These are phyloP conservation scores for Phyllosticta ampelicida DNA, from an alignment of 2,329 filamentous ascomycete species.

Conservation along the genomic window DNA sequence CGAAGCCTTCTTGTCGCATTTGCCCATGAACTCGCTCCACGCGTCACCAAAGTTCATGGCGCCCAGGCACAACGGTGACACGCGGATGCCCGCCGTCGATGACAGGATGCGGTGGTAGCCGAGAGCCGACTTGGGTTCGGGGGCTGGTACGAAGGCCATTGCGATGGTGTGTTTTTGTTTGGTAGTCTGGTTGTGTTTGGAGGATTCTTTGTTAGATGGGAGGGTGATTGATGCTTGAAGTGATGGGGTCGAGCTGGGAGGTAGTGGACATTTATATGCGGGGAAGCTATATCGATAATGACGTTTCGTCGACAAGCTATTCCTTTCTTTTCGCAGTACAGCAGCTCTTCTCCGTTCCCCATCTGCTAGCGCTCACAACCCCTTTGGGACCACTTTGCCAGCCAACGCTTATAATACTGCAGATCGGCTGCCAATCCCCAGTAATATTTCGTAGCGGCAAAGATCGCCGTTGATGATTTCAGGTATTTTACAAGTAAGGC, in stretches of 20 bases:
- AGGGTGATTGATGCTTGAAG: not conserved
- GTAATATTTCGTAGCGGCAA: too few species aligned
- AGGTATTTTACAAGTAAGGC: too few species aligned
- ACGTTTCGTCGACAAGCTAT: not conserved
- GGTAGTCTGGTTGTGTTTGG: not conserved
- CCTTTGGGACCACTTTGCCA: too few species aligned
- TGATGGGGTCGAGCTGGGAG: not conserved
- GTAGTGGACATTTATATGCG: not conserved
- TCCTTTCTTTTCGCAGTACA: not conserved
- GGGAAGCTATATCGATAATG: not conserved
- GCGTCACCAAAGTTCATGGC: conserved; percentile 45
- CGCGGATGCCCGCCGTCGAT: conserved; percentile 40
- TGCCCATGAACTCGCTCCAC: conserved; percentile 23
- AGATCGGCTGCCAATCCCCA: too few species aligned
- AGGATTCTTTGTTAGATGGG: not conserved
- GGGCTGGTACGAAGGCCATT: conserved; percentile 17
- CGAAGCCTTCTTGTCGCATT: conserved; percentile 40
- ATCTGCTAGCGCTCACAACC: too few species aligned
- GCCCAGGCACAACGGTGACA: conserved; percentile 44
- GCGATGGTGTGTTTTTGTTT: too few species aligned
- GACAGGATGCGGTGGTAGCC: conserved; percentile 44
- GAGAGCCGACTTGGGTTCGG: conserved; percentile 29
- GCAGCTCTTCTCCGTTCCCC: not conserved
- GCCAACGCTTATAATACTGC: too few species aligned
- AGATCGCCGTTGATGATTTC: too few species aligned